Evolutionary conservation across 2,329 filamentous ascomycete genomes (phyloP).

Genomic region (Penicillium sp.): DNA sequence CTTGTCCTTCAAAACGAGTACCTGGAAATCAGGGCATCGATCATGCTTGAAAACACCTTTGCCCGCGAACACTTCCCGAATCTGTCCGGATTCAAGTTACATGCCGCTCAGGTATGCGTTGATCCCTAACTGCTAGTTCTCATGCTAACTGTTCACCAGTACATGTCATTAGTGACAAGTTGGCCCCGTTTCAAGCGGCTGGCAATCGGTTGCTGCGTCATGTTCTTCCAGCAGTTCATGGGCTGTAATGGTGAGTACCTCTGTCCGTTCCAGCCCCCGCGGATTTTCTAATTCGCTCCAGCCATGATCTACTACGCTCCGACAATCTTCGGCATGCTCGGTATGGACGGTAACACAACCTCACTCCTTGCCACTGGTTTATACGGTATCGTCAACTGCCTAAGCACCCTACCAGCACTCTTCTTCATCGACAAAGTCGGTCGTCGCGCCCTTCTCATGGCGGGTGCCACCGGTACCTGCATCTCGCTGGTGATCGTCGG

Average conservation of each 20-base stretch:
- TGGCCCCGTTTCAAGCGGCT: constrained; percentile 38
- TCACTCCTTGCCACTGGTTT: constrained; percentile 39
- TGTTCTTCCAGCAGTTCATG: constrained; percentile 50
- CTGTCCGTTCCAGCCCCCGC: neutral
- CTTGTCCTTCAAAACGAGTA: constrained; percentile 51
- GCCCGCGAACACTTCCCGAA: constrained; percentile 29
- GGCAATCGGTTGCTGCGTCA: constrained; percentile 40
- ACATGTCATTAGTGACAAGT: constrained; percentile 33
- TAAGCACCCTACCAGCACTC: constrained; percentile 35
- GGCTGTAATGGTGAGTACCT: constrained; percentile 42
- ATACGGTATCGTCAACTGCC: constrained; percentile 41
- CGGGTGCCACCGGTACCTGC: constrained; percentile 35
- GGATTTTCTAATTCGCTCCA: constrained; percentile 7
- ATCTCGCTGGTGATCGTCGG: constrained; percentile 38
- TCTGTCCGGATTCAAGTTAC: constrained; percentile 29
- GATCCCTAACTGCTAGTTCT: neutral
- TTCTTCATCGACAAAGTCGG: constrained; percentile 38
- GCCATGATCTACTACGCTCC: constrained; percentile 52
- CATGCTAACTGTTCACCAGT: constrained; percentile 20
- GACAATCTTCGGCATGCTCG: constrained; percentile 47
- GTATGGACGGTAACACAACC: constrained; percentile 38
- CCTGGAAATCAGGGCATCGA: constrained; percentile 49
- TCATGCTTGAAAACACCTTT: constrained; percentile 38
- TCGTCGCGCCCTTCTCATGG: constrained; percentile 35
- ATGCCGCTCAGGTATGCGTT: constrained; percentile 31